phyloP scores from a whole-genome alignment of 2,329 filamentous ascomycete species.

The Aspergillus sclerotialis region DNA sequence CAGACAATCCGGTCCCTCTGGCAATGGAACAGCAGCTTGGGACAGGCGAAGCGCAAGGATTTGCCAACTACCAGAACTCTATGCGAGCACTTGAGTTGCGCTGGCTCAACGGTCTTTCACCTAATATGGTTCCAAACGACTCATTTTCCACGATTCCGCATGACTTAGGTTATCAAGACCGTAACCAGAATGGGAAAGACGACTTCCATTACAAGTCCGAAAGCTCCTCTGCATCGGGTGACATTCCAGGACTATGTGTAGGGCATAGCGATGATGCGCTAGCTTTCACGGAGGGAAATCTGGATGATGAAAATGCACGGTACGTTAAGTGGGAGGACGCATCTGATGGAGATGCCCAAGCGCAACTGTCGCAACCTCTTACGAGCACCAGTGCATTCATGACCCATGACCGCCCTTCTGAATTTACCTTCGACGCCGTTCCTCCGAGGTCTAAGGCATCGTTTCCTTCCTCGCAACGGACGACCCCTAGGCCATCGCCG shows the following conservation, averaged over 20 bases:
- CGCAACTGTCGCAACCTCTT: conserved; percentile 17
- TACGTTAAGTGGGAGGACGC: conserved; percentile 21
- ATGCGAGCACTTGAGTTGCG: conserved; percentile 26
- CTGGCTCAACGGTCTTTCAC: conserved; percentile 24
- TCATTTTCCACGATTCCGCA: conserved; percentile 15
- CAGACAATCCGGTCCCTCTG: conserved; percentile 10
- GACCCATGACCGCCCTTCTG: conserved; percentile 27
- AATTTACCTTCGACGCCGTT: conserved; percentile 7
- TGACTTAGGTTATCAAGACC: conserved; percentile 10
- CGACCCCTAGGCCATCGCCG: conserved; percentile 31
- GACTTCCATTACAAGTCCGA: conserved; percentile 29
- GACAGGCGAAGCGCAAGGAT: conserved; percentile 11
- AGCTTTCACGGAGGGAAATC: conserved; percentile 21
- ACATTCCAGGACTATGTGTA: conserved; percentile 26
- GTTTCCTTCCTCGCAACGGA: conserved; percentile 35
- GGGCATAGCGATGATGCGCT: conserved; percentile 23
- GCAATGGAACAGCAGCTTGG: conserved; percentile 15
- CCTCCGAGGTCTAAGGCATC: conserved; percentile 11
- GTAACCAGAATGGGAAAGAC: conserved; percentile 16
- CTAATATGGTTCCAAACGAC: conserved; percentile 19
- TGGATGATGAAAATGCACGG: conserved; percentile 22
- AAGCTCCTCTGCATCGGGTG: conserved; percentile 30
- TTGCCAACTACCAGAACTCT: conserved; percentile 18
- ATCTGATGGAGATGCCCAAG: conserved; percentile 17
- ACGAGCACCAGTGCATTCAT: conserved; percentile 28